Base-by-base conservation (phyloP, 2,329 filamentous ascomycete species). In the Hypoxylon sp. region DNA sequence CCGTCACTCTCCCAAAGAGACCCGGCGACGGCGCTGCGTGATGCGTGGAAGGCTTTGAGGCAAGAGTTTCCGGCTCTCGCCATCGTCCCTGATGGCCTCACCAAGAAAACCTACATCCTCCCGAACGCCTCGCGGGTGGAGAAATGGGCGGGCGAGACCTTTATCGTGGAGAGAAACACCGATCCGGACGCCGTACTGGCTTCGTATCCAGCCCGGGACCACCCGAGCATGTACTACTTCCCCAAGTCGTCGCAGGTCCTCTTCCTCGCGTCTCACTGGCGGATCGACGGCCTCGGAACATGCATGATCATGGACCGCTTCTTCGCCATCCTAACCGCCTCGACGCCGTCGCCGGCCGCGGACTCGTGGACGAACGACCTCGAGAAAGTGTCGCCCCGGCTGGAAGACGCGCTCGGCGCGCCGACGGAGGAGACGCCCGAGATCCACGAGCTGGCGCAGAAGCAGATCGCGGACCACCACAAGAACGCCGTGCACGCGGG, bases 211-310 rank as follows among this genome's bases (percentile, higher is more conserved):
- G 26, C 21, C 1, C 27, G 29, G 11, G 48, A 50, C 11, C 20
- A 18, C n/a, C 48, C 48, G 10, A 50, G 48, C 48, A 41, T 50
- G 48, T 17, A 50, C 29, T 50, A 31, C 48, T 41, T 50, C 33
- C 48, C 48, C 9, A 13, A 42, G 17, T 41, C 31, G n/a, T 42
- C 31, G 3, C 45, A 48, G n/a, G 20, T 47, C n/a, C 29, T 51
- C 18, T 51, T 51, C 13, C 48, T 42, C 11, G 23, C 18, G n/a
- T 51, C 48, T 15, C 48, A 51, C 48, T 51, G 48, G 48, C 48
- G 48, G 13, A 43, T 51, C 18, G 48, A 51, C 18, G 48, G 35
- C 15, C 15, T 51, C 15, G 48, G 48, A 8, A 35, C 27, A 2
- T 51, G 48, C 26, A 42, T 51, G 15, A n/a, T 51, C 11, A 27